Conservation (phyloP, 2,329 filamentous ascomycete genomes). For the Cladosporium sp. region DNA sequence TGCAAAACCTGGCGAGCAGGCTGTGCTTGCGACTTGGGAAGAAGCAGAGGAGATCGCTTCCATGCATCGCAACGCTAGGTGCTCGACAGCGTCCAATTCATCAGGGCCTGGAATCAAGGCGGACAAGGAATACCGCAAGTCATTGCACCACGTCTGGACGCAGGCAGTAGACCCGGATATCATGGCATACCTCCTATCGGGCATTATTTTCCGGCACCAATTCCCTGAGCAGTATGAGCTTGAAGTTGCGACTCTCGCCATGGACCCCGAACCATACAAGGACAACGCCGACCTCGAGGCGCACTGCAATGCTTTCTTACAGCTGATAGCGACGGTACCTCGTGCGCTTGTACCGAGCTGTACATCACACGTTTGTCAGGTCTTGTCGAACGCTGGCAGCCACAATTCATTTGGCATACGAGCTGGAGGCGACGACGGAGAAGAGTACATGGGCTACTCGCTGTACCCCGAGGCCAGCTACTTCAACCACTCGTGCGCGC, state of each 20-base stretch:
- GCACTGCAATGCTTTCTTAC: conserved; percentile 38
- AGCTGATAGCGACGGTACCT: conserved; percentile 40
- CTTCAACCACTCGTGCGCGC: conserved; percentile 46
- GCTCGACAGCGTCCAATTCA: background rate
- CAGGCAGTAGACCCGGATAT: conserved; percentile 31
- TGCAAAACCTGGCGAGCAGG: conserved; percentile 7
- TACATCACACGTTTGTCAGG: conserved; percentile 32
- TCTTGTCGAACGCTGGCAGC: conserved; percentile 36
- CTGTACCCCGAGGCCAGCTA: conserved; percentile 45
- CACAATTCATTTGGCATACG: conserved; percentile 46
- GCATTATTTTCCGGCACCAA: conserved; percentile 31
- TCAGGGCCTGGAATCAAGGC: conserved; percentile 11
- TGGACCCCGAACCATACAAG: conserved; percentile 39
- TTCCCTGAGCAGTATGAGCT: conserved; percentile 29
- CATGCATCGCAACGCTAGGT: background rate
- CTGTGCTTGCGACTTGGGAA: conserved; percentile 17
- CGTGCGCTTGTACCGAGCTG: conserved; percentile 29
- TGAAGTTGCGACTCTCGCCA: conserved; percentile 35
- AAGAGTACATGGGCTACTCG: conserved; percentile 46
- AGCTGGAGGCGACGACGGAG: conserved; percentile 36
- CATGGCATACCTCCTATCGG: conserved; percentile 40
- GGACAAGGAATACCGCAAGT: conserved; percentile 14
- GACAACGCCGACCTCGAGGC: conserved; percentile 35
- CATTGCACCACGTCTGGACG: conserved; percentile 12
- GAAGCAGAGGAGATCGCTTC: conserved; percentile 17